A percentile compares a stretch with the other conserved stretches of the same genome.
phyloP scores from a whole-genome alignment of 495 filamentous ascomycete genomes.

The Copromyces sp. region DNA sequence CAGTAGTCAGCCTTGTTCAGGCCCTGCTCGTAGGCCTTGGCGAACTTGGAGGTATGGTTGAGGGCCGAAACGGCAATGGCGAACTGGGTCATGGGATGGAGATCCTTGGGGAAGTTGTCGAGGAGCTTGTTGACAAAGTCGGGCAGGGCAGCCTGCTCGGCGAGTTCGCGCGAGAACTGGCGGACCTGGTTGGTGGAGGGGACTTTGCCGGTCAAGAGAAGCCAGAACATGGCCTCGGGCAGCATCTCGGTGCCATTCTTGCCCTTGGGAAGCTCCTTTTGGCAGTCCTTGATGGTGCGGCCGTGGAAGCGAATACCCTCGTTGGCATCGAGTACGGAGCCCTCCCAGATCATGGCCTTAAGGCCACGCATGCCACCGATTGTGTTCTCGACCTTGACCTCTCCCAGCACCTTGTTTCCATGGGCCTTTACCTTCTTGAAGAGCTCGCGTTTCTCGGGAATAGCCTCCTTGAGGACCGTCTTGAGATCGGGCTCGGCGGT shows the following conservation, averaged over 20 bases:
- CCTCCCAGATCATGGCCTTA: conserved; percentile 98
- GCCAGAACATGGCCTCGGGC: conserved; percentile 99
- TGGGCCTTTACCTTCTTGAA: conserved; percentile 84
- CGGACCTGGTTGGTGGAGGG: conserved; percentile 75
- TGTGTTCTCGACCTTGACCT: conserved; percentile 87
- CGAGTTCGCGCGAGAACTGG: conserved; percentile 70
- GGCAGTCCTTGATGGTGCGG: conserved; percentile 95
- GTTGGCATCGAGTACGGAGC: conserved; percentile 89
- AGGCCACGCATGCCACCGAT: conserved; percentile 96
- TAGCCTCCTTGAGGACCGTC: conserved; percentile 64
- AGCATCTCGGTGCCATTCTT: conserved; percentile 96
- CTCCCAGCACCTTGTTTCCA: conserved; percentile 72
- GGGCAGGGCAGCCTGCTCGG: conserved; percentile 77
- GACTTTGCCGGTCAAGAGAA: conserved; percentile 86
- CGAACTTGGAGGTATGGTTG: conserved; percentile 86
- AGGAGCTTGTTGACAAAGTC: conserved; percentile 78
- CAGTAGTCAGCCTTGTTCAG: conserved; percentile 93
- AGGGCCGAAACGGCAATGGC: conserved; percentile 87
- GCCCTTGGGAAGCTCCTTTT: conserved; percentile 85
- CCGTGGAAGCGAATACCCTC: conserved; percentile 99
- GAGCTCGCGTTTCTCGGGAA: conserved; percentile 87
- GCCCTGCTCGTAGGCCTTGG: conserved; percentile 82
- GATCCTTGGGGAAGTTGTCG: conserved; percentile 73
- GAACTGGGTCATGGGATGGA: conserved; percentile 98
- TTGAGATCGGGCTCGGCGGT: conserved; percentile 82